Conservation (phyloP, 306 rosid species). For the Cyamopsis tetragonoloba region DNA sequence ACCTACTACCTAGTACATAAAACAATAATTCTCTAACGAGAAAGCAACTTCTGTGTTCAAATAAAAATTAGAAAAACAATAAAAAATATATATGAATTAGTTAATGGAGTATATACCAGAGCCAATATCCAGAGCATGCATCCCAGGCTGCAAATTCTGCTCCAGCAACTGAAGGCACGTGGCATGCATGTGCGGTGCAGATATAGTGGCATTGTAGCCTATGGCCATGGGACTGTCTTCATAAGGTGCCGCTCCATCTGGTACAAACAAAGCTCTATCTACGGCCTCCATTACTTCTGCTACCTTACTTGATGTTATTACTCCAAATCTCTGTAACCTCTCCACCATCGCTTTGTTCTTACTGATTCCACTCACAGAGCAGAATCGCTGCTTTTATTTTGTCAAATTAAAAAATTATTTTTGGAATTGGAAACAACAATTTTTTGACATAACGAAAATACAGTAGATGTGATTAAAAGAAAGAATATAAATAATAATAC, state of each 20-base stretch:
- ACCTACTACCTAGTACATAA: no score
- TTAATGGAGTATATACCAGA: constrained; percentile 53
- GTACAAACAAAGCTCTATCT: constrained; percentile 87
- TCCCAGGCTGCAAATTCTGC: constrained; percentile 83
- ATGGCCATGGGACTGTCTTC: constrained; percentile 79
- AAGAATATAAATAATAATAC: not conserved
- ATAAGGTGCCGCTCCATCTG: constrained; percentile 60
- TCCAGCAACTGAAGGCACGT: constrained; percentile 87
- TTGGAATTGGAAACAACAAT: not conserved
- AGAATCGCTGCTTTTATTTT: constrained; percentile 45
- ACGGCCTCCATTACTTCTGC: constrained; percentile 67
- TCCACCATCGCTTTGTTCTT: constrained; percentile 85
- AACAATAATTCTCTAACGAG: not conserved
- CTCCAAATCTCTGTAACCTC: constrained; percentile 64
- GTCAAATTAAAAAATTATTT: not conserved
- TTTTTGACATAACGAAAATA: not conserved
- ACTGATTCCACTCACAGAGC: constrained; percentile 46
- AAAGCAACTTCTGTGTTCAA: not conserved
- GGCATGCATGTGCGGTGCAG: constrained; percentile 99
- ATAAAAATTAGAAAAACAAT: not conserved
- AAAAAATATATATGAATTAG: not conserved
- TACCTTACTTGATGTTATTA: constrained; percentile 62
- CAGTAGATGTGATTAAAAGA: not conserved
- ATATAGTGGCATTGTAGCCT: constrained; percentile 93
- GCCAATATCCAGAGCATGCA: constrained; percentile 87